These are phyloP conservation scores for Fimicolochytrium jonesii DNA, from an alignment of 192 early-diverging fungal species.

Conservation along the genomic window DNA sequence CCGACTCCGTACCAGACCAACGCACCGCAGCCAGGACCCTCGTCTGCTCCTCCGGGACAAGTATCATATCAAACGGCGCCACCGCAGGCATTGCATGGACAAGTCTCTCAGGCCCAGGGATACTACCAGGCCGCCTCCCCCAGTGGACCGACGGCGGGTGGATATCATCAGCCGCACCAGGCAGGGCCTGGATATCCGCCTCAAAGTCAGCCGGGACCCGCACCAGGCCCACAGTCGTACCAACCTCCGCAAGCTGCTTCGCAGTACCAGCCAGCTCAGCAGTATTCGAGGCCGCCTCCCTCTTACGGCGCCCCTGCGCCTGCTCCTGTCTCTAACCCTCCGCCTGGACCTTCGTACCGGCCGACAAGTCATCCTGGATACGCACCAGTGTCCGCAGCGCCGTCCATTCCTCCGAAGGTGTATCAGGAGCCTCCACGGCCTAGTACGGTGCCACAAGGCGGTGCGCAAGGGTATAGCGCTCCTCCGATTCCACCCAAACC, in stretches of 20 bases:
- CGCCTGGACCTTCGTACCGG: neutral
- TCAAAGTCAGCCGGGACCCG: neutral
- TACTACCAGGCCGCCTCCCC: neutral
- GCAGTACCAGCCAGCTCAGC: slow-evolving; percentile 11
- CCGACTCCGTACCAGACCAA: neutral
- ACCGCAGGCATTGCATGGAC: neutral
- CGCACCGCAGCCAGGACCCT: neutral
- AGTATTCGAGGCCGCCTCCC: no score
- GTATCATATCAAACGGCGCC: neutral
- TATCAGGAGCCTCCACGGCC: neutral
- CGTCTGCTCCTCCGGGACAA: neutral
- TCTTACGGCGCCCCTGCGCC: neutral
- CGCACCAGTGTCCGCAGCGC: neutral
- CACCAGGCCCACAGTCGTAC: neutral
- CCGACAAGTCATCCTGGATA: neutral
- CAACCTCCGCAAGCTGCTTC: neutral
- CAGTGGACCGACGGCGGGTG: neutral
- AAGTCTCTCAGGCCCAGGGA: neutral
- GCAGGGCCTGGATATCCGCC: neutral
- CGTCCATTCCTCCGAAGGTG: neutral
- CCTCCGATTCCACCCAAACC: slow-evolving; percentile 16
- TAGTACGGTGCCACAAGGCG: neutral
- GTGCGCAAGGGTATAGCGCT: neutral
- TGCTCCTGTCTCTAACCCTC: neutral
- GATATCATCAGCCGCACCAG: neutral